A percentile compares a stretch with the other conserved stretches of the same genome.
Conservation (phyloP, 768 basidiomycete species). For the Suillus cothurnatus region DNA sequence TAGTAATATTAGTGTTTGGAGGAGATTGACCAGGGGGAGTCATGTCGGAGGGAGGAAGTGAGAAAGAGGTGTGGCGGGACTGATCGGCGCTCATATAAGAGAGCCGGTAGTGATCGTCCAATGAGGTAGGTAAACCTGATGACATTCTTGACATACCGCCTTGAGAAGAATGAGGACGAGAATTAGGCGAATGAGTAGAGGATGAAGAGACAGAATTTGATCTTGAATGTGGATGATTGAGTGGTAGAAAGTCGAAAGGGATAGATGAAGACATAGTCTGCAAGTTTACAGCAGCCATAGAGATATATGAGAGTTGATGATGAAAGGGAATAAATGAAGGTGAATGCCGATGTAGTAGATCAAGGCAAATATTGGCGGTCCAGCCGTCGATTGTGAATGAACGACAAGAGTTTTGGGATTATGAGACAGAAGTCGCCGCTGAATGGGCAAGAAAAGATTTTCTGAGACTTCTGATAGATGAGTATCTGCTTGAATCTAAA, state of each 20-base stretch:
- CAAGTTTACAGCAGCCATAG: slow-evolving; percentile 75
- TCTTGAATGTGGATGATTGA: slow-evolving; percentile 67
- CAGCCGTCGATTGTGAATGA: slow-evolving; percentile 48
- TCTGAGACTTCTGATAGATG: slow-evolving; percentile 3
- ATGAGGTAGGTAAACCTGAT: slow-evolving; percentile 48
- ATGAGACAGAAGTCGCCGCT: not conserved
- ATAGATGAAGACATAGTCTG: slow-evolving; percentile 69
- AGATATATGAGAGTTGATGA: slow-evolving; percentile 17
- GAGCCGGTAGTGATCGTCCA: slow-evolving; percentile 74
- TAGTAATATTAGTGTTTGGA: slow-evolving; percentile 74
- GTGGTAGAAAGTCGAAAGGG: slow-evolving; percentile 72
- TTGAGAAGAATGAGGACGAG: slow-evolving; percentile 80
- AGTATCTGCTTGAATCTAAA: not conserved
- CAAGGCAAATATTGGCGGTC: slow-evolving; percentile 46
- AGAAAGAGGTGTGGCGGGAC: slow-evolving; percentile 47
- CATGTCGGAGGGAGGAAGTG: slow-evolving; percentile 42
- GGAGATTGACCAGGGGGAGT: slow-evolving; percentile 61
- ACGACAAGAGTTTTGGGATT: slow-evolving; percentile 3
- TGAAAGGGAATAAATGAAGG: slow-evolving; percentile 35
- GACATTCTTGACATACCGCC: slow-evolving; percentile 59
- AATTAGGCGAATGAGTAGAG: slow-evolving; percentile 70
- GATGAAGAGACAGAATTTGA: slow-evolving; percentile 79
- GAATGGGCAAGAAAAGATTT: slow-evolving; percentile 3
- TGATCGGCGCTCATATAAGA: slow-evolving; percentile 54
- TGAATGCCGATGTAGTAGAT: slow-evolving; percentile 34